Evolutionary conservation across 2,329 filamentous ascomycete genomes (phyloP), one percentile per base, ranked within the genome.

Genomic region (Clarireedia sp.): DNA sequence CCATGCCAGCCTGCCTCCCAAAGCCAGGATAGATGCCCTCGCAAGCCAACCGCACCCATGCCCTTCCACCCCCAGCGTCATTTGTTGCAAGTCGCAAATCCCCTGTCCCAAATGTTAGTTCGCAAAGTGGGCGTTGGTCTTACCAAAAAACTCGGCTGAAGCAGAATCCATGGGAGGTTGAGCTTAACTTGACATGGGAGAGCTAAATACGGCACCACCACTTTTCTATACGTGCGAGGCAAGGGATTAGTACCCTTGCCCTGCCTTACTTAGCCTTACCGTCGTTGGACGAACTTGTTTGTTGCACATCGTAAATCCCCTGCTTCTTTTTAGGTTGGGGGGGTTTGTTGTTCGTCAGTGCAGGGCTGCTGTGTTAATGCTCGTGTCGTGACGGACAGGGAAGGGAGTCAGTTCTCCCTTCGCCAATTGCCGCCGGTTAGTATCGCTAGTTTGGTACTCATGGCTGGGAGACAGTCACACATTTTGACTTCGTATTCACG

Each of bases 51-150:
- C 14, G 8, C 8, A 26, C 4, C 14, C 21, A 40, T 40, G 21
- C n/a, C n/a, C n/a, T n/a, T n/a, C n/a, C n/a, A n/a, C n/a, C n/a
- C n/a, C n/a, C n/a, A n/a, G n/a, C n/a, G n/a, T 26, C 36, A 29
- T 51, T 26, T 51, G 49, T 51, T 51, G 49, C 49, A 51, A 38
- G 24, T 51, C 49, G 17, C 29, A 51, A 16, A 26, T 26, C 16
- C 49, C 49, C 26, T 44, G 49, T 44, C 29, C 21, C 36, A 33
- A n/a, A 29, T 36, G 23, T 16, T 26, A 47, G 44, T 47, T 21
- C 29, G 5, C 19, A 5, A 16, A 14, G 12, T 40, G 7, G 16
- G 19, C 16, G 17, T 45, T 45, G 21, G 17, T 45, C 41, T 45
- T 19, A 45, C 41, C 19, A 12, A 19, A 41, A n/a, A 14, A 17